phyloP scores from a whole-genome alignment of 805 yeast genomes.

The Starmerella apicola region DNA sequence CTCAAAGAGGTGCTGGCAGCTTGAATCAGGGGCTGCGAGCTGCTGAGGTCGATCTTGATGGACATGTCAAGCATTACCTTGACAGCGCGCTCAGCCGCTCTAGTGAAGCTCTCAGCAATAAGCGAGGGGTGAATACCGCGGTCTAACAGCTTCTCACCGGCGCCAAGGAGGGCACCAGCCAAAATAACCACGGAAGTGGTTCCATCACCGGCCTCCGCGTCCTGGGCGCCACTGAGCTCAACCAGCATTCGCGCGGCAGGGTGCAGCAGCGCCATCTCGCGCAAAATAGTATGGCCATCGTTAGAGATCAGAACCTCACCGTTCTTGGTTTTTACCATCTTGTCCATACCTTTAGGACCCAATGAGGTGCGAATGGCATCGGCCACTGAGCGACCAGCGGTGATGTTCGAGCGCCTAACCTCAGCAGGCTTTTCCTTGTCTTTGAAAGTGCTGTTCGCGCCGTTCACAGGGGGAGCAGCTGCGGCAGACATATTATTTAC shows the following conservation, averaged over 20 bases:
- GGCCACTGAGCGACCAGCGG: conserved; percentile 89
- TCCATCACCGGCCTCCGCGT: conserved; percentile 99
- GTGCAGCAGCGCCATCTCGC: conserved; percentile 96
- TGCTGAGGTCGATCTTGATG: conserved; percentile 60
- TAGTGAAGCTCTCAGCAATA: conserved; percentile 84
- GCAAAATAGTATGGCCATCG: conserved; percentile 94
- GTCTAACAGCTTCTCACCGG: conserved; percentile 79
- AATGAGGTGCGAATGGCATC: conserved; percentile 90
- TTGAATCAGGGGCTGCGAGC: conserved; percentile 69
- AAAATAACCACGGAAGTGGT: conserved; percentile 94
- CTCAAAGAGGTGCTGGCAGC: conserved; percentile 92
- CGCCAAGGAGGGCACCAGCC: conserved; percentile 87
- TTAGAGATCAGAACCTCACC: conserved; percentile 92
- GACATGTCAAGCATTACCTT: conserved; percentile 79
- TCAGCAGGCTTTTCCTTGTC: conserved; percentile 93
- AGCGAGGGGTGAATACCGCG: conserved; percentile 91
- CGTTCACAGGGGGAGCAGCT: conserved; percentile 10
- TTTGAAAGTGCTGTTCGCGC: conserved; percentile 65
- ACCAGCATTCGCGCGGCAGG: conserved; percentile 99
- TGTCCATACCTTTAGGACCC: conserved; percentile 99
- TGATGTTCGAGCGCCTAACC: conserved; percentile 75
- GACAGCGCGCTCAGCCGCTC: conserved; percentile 73
- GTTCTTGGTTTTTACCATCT: conserved; percentile 80
- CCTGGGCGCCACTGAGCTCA: conserved; percentile 95
- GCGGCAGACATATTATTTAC: conserved; percentile 5